Percentiles rank a stretch among this genome's conserved stretches.
These are phyloP conservation scores for Xenoacremonium recifei DNA, from an alignment of 2,329 filamentous ascomycete species.

Conservation along the genomic window DNA sequence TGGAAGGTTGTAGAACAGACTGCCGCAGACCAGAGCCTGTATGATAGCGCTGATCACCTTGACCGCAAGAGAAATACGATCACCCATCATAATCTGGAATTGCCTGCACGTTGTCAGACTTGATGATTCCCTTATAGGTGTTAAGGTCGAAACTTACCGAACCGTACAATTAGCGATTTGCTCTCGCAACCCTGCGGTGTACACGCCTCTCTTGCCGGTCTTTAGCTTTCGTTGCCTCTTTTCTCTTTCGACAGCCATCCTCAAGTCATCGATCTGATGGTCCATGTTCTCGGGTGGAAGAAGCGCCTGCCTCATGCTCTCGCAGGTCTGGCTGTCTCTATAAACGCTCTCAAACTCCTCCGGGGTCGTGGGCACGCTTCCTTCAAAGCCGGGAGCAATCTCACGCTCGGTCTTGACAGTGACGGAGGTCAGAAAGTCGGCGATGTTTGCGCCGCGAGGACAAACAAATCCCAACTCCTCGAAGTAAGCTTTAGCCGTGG, in stretches of 20 bases:
- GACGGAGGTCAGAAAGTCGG: slow-evolving; percentile 68
- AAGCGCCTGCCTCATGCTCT: slow-evolving; percentile 20
- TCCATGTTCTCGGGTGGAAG: slow-evolving; percentile 21
- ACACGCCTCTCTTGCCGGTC: slow-evolving; percentile 18
- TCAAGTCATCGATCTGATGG: slow-evolving; percentile 44
- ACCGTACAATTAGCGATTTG: slow-evolving; percentile 35
- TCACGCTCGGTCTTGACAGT: slow-evolving; percentile 62
- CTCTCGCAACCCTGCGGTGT: slow-evolving; percentile 22
- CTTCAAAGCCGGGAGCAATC: slow-evolving; percentile 57
- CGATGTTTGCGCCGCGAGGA: slow-evolving; percentile 52
- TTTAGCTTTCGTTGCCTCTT: slow-evolving; percentile 20
- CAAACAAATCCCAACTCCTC: slow-evolving; percentile 62
- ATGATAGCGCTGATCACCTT: slow-evolving; percentile 59
- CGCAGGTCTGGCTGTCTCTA: slow-evolving; percentile 10
- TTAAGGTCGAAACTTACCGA: slow-evolving; percentile 35
- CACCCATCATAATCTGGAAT: slow-evolving; percentile 31
- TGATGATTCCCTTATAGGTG: not conserved
- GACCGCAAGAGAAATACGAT: slow-evolving; percentile 28
- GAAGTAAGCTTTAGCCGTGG: slow-evolving; percentile 65
- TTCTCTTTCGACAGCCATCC: slow-evolving; percentile 18
- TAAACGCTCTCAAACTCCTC: slow-evolving; percentile 54
- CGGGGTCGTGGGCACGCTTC: slow-evolving; percentile 58
- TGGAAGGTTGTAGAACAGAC: slow-evolving; percentile 63
- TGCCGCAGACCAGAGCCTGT: slow-evolving; percentile 64
- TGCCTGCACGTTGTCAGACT: slow-evolving; percentile 14